phyloP scores from a whole-genome alignment of 805 yeast species.

The Lachancea dasiensis region DNA sequence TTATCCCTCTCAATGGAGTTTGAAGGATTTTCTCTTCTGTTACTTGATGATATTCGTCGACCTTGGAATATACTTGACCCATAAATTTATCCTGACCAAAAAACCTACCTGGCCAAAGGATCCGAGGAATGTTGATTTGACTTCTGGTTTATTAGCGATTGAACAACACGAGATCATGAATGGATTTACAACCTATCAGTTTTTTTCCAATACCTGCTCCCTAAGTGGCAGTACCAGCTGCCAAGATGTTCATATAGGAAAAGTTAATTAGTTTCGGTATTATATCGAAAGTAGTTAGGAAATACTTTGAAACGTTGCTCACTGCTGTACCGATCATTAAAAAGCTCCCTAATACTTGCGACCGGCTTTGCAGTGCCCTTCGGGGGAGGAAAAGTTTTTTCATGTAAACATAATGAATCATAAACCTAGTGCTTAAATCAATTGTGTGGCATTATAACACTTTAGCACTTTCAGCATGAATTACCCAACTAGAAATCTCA shows the following conservation, averaged over 20 bases:
- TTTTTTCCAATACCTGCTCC: slow-evolving; percentile 1
- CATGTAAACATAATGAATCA: too few species aligned
- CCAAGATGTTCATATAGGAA: too few species aligned
- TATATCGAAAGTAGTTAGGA: background rate
- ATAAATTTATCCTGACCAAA: slow-evolving; percentile 41
- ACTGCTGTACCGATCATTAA: too few species aligned
- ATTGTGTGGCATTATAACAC: too few species aligned
- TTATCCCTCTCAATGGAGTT: slow-evolving; percentile 58
- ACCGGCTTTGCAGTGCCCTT: too few species aligned
- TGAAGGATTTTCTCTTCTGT: slow-evolving; percentile 56
- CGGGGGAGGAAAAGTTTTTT: too few species aligned
- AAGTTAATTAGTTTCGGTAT: background rate
- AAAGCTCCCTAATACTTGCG: too few species aligned
- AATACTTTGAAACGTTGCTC: too few species aligned
- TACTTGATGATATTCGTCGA: slow-evolving; percentile 66
- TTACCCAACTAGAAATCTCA: too few species aligned
- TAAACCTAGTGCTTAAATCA: too few species aligned
- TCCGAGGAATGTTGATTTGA: slow-evolving; percentile 47
- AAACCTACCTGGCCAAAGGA: slow-evolving; percentile 43
- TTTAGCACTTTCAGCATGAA: too few species aligned
- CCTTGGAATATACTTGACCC: slow-evolving; percentile 41
- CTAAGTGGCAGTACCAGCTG: background rate
- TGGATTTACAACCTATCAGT: slow-evolving; percentile 18
- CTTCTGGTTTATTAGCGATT: slow-evolving; percentile 49
- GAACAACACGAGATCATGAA: slow-evolving; percentile 47